phyloP scores from a whole-genome alignment of 345 rosid genomes.

The Limnanthes douglasii region DNA sequence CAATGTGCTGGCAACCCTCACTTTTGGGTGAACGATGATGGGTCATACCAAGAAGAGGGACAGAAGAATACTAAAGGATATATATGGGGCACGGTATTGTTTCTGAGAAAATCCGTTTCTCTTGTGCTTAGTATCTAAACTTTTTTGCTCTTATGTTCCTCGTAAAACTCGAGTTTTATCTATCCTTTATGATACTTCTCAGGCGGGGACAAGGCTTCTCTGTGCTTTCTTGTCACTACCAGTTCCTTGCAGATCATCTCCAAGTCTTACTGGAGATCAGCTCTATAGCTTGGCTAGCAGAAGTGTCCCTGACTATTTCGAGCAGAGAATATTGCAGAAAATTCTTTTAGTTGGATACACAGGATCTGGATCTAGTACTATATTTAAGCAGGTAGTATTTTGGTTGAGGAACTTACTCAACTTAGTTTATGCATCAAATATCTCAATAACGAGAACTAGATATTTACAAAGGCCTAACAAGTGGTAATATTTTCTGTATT shows the following conservation, averaged over 20 bases:
- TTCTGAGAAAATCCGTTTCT: not conserved
- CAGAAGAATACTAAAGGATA: conserved; percentile 94
- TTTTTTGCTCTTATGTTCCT: not conserved
- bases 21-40: conserved; percentile 99
- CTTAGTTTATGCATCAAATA: too few relatives aligned
- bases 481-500: too few relatives aligned
- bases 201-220: conserved; percentile 88
- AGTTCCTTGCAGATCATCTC: conserved; percentile 68
- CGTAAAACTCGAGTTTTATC: conserved; percentile 8
- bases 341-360: conserved; percentile 71
- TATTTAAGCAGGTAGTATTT: conserved; percentile 91
- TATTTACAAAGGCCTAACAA: too few relatives aligned
- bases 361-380: conserved; percentile 95
- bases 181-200: conserved; percentile 13
- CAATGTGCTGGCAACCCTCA: conserved; percentile 99
- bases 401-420: too few relatives aligned
- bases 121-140: not conserved
- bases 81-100: conserved; percentile 94
- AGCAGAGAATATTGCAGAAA: conserved; percentile 57
- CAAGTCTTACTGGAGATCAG: conserved; percentile 43
- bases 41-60: conserved; percentile 99
- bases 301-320: conserved; percentile 65
- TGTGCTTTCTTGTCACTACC: conserved; percentile 91
- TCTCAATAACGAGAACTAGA: too few relatives aligned
- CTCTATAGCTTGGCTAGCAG: conserved; percentile 32